phyloP scores from a whole-genome alignment of 139 green algal genomes.

The Coccomyxa sp. region DNA sequence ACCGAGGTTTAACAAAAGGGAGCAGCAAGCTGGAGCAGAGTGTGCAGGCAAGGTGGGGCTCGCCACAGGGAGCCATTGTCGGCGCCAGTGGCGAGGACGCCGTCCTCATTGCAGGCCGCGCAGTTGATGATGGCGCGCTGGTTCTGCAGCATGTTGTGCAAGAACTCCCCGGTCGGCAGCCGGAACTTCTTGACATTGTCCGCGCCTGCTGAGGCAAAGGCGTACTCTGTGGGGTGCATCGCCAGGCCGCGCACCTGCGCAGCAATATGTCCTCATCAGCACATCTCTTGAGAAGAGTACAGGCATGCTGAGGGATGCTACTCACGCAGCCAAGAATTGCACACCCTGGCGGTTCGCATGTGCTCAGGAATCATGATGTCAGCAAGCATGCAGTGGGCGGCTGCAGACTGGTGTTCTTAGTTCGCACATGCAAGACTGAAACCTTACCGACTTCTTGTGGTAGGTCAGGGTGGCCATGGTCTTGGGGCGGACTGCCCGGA shows the following conservation, averaged over 20 bases:
- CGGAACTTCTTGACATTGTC: constrained; percentile 98
- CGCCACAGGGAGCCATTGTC: constrained; percentile 75
- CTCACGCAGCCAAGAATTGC: too few species aligned
- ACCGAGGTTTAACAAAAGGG: too few species aligned
- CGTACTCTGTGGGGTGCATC: constrained; percentile 82
- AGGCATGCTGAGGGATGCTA: too few species aligned
- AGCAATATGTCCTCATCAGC: too few species aligned
- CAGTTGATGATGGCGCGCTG: constrained; percentile 92
- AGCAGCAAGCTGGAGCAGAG: background rate
- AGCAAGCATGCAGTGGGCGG: too few species aligned
- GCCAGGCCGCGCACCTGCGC: constrained; percentile 53
- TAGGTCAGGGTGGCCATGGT: constrained; percentile 89
- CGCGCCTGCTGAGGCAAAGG: constrained; percentile 75
- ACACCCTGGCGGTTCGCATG: too few species aligned
- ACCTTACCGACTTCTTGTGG: constrained; percentile 87
- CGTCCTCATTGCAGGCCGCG: constrained; percentile 92
- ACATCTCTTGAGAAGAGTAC: too few species aligned
- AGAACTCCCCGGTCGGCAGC: constrained; percentile 76
- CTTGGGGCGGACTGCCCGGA: constrained; percentile 25
- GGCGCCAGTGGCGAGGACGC: constrained; percentile 81
- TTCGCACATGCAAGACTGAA: too few species aligned
- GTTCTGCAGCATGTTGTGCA: constrained; percentile 96
- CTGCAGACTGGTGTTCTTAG: too few species aligned
- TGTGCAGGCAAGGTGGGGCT: background rate
- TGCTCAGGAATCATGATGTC: too few species aligned